Conservation (phyloP, 163 green algal species). For the Smithsoniella earleae region DNA sequence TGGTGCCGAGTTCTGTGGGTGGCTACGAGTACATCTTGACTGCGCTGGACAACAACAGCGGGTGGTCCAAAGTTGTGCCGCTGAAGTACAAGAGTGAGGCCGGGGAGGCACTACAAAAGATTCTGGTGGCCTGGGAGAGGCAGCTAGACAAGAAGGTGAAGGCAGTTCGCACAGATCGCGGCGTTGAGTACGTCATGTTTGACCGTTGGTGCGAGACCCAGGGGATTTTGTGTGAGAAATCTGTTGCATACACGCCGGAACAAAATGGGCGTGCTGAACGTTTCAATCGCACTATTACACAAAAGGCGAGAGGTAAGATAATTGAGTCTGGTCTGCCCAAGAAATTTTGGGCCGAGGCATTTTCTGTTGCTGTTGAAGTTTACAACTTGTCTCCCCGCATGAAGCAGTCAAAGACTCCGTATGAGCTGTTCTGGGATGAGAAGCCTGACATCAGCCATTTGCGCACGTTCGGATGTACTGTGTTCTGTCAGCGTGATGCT, state of each 20-base stretch:
- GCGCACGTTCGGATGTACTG: constrained; percentile 26
- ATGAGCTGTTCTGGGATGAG: constrained; percentile 26
- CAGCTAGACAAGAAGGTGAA: constrained; percentile 21
- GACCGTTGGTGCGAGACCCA: background rate
- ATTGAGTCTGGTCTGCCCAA: background rate
- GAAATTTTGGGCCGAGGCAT: background rate
- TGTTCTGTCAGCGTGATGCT: background rate
- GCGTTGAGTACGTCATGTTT: constrained; percentile 36
- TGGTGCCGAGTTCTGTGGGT: background rate
- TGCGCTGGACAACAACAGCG: background rate
- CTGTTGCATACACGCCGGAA: constrained; percentile 39
- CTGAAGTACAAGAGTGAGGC: constrained; percentile 1
- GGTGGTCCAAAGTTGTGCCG: background rate
- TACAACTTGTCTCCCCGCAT: background rate
- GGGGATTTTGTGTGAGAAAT: constrained; percentile 36
- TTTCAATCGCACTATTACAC: constrained; percentile 37
- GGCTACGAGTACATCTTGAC: background rate
- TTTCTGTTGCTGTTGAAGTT: background rate
- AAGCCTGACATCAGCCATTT: constrained; percentile 31
- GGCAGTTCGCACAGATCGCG: constrained; percentile 37
- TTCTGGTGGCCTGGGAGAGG: constrained; percentile 12
- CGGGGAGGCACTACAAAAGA: background rate
- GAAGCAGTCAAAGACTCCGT: constrained; percentile 20
- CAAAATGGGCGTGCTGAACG: constrained; percentile 44
- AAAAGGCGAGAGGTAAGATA: constrained; percentile 24